These are phyloP conservation scores for Globisporangium uncinulatum DNA, from an alignment of 352 stramenopile genomes.

Conservation along the genomic window DNA sequence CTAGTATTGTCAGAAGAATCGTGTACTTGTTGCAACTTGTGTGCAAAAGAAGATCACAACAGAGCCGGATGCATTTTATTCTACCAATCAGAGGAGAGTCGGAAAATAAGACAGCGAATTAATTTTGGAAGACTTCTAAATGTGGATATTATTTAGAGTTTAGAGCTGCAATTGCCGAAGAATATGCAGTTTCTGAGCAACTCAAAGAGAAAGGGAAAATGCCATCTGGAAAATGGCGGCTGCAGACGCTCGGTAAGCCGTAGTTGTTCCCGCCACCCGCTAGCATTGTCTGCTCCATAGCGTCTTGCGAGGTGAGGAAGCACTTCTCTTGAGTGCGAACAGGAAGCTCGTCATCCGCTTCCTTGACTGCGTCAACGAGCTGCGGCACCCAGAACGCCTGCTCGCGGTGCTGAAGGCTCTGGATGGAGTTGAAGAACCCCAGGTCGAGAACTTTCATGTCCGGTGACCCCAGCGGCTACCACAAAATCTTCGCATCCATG, in stretches of 20 bases:
- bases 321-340: neutral
- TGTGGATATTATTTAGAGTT: neutral
- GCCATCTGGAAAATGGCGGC: neutral
- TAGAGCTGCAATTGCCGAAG: neutral
- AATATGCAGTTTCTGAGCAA: constrained; percentile 1
- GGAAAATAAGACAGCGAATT: neutral
- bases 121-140: neutral
- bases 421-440: neutral
- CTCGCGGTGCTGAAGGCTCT: neutral
- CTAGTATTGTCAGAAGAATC: neutral
- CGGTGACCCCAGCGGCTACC: neutral
- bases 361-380: neutral
- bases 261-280: neutral
- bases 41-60: neutral
- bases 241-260: neutral
- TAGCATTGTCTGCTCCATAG: neutral
- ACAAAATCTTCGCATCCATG: neutral
- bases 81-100: neutral
- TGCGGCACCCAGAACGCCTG: neutral
- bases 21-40: neutral
- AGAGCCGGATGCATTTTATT: neutral
- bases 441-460: constrained; percentile 1
- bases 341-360: neutral
- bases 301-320: neutral
- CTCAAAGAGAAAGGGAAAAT: neutral